phyloP scores from a whole-genome alignment of 2,329 filamentous ascomycete genomes.

The Colletotrichum spinosum region DNA sequence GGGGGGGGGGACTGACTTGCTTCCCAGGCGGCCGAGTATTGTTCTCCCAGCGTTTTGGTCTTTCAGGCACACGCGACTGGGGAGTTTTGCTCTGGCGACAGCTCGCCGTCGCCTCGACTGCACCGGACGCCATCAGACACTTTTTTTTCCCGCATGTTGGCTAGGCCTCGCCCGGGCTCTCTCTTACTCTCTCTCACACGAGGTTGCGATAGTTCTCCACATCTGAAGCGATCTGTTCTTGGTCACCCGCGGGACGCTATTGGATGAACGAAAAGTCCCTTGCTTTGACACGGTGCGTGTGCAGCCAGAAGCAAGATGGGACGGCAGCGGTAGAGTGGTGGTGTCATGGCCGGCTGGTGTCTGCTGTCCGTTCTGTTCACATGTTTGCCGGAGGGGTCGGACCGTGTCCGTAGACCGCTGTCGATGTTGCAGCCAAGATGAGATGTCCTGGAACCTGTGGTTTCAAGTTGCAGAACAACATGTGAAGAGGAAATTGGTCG shows the following conservation, averaged over 20 bases:
- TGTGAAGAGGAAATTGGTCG: too few relatives aligned
- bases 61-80: background rate
- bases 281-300: conserved; percentile 15
- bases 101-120: background rate
- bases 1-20: background rate
- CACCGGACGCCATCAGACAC: conserved; percentile 1
- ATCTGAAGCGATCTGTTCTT: conserved; percentile 15
- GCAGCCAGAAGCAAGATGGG: conserved; percentile 15
- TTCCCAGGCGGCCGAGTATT: background rate
- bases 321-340: conserved; percentile 22
- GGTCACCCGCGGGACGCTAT: conserved; percentile 12
- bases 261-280: conserved; percentile 24
- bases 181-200: too few relatives aligned
- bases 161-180: background rate
- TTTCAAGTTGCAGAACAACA: too few relatives aligned
- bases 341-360: background rate
- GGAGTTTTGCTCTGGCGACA: background rate
- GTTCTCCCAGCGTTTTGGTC: background rate
- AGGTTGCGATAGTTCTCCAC: conserved; percentile 9
- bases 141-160: conserved; percentile 6
- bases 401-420: too few relatives aligned
- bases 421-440: too few relatives aligned
- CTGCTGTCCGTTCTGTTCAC: background rate
- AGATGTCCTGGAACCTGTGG: too few relatives aligned
- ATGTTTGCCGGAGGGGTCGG: background rate